Conservation (phyloP, 495 filamentous ascomycete genomes). For the Ascobolus immersus region DNA sequence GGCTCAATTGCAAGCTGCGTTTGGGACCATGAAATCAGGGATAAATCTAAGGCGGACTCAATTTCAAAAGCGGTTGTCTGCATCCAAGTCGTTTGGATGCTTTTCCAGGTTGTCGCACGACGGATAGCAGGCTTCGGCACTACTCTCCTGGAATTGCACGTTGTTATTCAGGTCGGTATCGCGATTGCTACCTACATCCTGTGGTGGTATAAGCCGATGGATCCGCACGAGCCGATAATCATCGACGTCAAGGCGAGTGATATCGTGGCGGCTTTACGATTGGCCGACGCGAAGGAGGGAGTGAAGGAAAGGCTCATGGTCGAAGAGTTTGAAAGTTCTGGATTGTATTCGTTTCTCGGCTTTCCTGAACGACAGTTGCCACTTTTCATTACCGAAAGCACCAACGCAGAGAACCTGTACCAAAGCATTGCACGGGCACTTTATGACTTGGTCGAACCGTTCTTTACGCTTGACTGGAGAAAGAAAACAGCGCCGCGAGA, state of each 20-base stretch:
- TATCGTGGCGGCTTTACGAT: neutral
- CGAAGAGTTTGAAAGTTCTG: no score
- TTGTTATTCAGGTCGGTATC: constrained; percentile 10
- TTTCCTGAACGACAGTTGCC: neutral
- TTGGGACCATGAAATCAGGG: no score
- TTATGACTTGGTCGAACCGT: no score
- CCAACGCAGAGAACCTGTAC: neutral
- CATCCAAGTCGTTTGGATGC: constrained; percentile 14
- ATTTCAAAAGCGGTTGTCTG: constrained; percentile 9
- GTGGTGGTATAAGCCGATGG: constrained; percentile 13
- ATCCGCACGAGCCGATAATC: constrained; percentile 7
- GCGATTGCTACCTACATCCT: constrained; percentile 9
- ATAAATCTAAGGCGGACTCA: constrained; percentile 14
- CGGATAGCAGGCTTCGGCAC: constrained; percentile 5
- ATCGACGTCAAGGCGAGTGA: neutral
- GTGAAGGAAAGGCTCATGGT: no score
- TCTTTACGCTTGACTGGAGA: no score
- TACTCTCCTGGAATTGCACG: constrained; percentile 14
- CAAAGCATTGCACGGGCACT: no score
- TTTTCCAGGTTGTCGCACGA: constrained; percentile 9
- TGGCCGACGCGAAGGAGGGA: neutral
- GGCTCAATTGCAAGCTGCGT: no score
- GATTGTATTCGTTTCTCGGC: neutral
- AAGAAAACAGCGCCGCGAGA: no score
- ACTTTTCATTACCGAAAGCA: neutral